Evolutionary conservation across 148 eudicot species (phyloP).

Genomic region (Pharnaceum exiguum): DNA sequence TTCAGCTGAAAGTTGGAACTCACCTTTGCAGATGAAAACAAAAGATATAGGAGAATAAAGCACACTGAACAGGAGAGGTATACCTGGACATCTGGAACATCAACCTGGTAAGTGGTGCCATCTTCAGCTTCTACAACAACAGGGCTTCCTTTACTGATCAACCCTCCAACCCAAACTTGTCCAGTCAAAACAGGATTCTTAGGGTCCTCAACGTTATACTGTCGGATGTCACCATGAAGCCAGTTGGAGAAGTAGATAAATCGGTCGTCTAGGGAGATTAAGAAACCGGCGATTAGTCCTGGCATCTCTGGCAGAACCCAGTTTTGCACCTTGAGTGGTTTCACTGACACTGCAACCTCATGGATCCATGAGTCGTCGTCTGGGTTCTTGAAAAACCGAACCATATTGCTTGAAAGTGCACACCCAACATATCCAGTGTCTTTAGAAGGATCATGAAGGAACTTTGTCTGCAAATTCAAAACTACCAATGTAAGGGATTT

Average conservation of each 20-base stretch:
- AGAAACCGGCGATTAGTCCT: constrained; percentile 91
- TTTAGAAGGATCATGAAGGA: constrained; percentile 91
- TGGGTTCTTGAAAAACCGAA: constrained; percentile 73
- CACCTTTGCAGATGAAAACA: background rate
- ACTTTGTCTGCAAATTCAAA: constrained; percentile 58
- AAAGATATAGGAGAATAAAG: background rate
- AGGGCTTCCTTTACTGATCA: constrained; percentile 65
- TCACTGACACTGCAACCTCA: constrained; percentile 78
- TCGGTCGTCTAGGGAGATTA: constrained; percentile 86
- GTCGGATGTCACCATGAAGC: constrained; percentile 98
- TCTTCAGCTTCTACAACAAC: constrained; percentile 74
- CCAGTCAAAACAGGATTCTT: constrained; percentile 68
- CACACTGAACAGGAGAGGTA: background rate
- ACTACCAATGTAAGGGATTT: background rate
- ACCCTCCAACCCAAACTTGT: constrained; percentile 89
- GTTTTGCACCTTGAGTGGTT: constrained; percentile 79
- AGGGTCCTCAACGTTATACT: constrained; percentile 93
- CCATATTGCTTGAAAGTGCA: constrained; percentile 95
- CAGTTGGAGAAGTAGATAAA: constrained; percentile 84
- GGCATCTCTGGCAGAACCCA: constrained; percentile 99
- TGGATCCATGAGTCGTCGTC: constrained; percentile 89
- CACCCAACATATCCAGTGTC: constrained; percentile 92
- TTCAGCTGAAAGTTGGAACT: no score
- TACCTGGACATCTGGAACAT: constrained; percentile 82
- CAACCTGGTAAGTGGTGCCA: constrained; percentile 81